Evolutionary conservation across 192 early-diverging fungal species (phyloP).

Genomic region (Entomortierella beljakovae): DNA sequence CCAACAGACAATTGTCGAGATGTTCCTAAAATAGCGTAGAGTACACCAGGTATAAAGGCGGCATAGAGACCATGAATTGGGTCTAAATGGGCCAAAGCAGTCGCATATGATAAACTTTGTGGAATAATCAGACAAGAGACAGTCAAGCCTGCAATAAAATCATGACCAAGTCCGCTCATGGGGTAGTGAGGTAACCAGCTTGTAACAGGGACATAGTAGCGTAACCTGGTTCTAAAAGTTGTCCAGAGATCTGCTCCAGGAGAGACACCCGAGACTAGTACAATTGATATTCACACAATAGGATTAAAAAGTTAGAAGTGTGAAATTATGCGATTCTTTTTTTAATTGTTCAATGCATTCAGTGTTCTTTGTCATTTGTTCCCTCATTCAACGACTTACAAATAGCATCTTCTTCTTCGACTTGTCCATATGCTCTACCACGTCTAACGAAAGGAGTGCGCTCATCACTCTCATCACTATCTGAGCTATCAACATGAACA

Average conservation of each 20-base stretch:
- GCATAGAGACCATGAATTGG: slow-evolving; percentile 95
- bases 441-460: slow-evolving; percentile 51
- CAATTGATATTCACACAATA: background rate
- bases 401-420: slow-evolving; percentile 40
- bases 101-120: slow-evolving; percentile 89
- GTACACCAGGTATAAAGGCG: slow-evolving; percentile 81
- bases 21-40: slow-evolving; percentile 94
- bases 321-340: background rate
- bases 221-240: slow-evolving; percentile 71
- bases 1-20: slow-evolving; percentile 95
- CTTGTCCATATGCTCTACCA: slow-evolving; percentile 41
- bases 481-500: slow-evolving; percentile 30
- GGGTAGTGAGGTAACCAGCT: slow-evolving; percentile 93
- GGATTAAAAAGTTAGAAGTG: background rate
- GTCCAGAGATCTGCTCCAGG: slow-evolving; percentile 53
- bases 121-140: slow-evolving; percentile 81
- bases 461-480: slow-evolving; percentile 34
- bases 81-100: slow-evolving; percentile 83
- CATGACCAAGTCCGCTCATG: slow-evolving; percentile 69
- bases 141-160: slow-evolving; percentile 90
- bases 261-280: background rate
- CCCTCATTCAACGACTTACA: slow-evolving; percentile 21
- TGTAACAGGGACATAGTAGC: slow-evolving; percentile 94
- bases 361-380: background rate
- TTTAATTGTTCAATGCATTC: background rate